These are phyloP conservation scores for Inonotus obliquus DNA, from an alignment of 1,284 basidiomycete genomes.

Conservation along the genomic window DNA sequence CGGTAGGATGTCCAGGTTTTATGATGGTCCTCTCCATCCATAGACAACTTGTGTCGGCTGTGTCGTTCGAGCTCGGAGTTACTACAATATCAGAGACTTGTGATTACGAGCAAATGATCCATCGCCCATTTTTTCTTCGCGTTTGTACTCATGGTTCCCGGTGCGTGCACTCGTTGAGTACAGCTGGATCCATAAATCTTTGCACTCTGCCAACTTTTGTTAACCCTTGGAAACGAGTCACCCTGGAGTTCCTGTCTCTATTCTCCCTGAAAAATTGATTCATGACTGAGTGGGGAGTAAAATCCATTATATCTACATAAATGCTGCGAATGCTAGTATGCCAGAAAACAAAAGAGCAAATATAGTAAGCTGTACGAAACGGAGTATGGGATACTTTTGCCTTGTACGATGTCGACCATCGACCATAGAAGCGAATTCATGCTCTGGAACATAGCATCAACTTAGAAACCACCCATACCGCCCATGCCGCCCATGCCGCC, in stretches of 20 bases:
- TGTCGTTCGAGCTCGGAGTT: too few relatives aligned
- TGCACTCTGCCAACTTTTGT: too few relatives aligned
- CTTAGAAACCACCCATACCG: constrained; percentile 26
- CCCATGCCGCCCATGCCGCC: constrained; percentile 64
- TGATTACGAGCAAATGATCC: too few relatives aligned
- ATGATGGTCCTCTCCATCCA: neutral
- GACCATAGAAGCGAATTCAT: neutral
- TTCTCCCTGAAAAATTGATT: neutral
- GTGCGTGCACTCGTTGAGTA: too few relatives aligned
- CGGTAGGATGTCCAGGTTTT: neutral
- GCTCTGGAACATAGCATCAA: too few relatives aligned
- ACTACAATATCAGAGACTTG: too few relatives aligned
- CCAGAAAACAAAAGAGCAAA: neutral
- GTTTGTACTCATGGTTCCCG: too few relatives aligned
- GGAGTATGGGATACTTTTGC: neutral
- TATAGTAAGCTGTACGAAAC: neutral
- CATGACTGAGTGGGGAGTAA: neutral
- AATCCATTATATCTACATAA: neutral
- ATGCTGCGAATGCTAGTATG: neutral
- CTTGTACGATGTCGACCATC: neutral
- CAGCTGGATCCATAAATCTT: too few relatives aligned
- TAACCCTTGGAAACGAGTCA: too few relatives aligned
- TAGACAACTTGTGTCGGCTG: too few relatives aligned
- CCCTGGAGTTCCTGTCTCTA: neutral
- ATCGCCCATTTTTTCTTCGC: too few relatives aligned